Base-by-base conservation (phyloP, 1,284 basidiomycete genomes). In the Binderoboletus segoi region DNA sequence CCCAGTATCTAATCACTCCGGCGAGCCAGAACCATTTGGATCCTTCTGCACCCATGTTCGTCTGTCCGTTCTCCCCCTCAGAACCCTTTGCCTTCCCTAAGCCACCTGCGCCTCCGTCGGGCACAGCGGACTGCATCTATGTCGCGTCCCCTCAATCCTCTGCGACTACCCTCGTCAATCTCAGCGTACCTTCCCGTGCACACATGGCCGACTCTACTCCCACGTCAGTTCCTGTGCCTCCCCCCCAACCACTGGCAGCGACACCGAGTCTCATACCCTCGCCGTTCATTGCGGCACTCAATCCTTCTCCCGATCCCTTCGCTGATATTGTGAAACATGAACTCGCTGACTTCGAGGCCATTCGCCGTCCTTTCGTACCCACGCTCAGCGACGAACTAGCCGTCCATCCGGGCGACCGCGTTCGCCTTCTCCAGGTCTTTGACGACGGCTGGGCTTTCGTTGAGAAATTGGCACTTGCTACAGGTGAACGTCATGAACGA, bases 401-500 rank as follows among this genome's bases (percentile, higher is more conserved):
- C 1, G 85, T 88, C 1, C 43, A 28, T 1, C 73, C 74, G 1
- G 82, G 79, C 5, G 86, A 89, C 47, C 61, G 63, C 15, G 81
- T 89, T 18, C 78, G 72, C 60, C 69, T 89, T 38, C 12, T 86
- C 20, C 73, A 74, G 47, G 65, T 79, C 15, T 90, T 82, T 67
- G 83, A 87, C 60, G 88, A 89, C 65, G 88, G 87, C 0, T 90
- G 88, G 88, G 77, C 77, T 1, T 64, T 79, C 54, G 78, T 84
- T 18, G 80, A 83, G 67, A 80, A 77, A 61, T 60, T 77, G 42
- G 60, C 64, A 48, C 55, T 10, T 8, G 8, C 33, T 3, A 32
- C 23, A 8, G n/a, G n/a, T 8, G 53, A 35, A 13, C 37, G 32
- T 51, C 52, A 37, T 26, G 57, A 62, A 18, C 52, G 61, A 40